Evolutionary conservation across 1,139 yeast genomes (phyloP), one percentile per base, ranked within the genome.

Genomic region (Debaryomycetaceae sp.): DNA sequence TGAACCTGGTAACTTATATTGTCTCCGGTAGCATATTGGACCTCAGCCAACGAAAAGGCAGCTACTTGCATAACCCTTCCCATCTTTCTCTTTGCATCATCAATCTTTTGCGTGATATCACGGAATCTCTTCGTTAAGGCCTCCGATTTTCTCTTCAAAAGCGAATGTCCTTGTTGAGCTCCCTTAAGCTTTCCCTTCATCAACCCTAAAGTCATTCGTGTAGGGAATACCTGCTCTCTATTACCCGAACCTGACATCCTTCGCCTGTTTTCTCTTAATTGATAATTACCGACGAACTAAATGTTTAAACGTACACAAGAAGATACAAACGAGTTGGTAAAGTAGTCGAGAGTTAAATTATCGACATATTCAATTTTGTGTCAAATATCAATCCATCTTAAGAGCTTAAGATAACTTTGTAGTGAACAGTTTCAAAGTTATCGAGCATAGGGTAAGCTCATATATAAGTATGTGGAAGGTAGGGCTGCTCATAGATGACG

Each of bases 61-160:
- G 98, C 98, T 0, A 95, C 87, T 62, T 92, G 98, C 98, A 92
- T 92, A 33, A 92, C 96, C 50, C 94, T 76, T 36, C 98, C 98
- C 98, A 92, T 92, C 72, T 91, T 92, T 52, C 92, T 80, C 67
- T 92, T 92, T 38, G 98, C 88, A 52, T 91, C 97, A 61, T 92
- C 96, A 58, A 92, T 92, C 61, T 96, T 73, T 59, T 79, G 86
- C 30, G 98, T 89, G 57, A 92, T 92, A 52, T 92, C 98, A 63
- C 98, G 81, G 68, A 92, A 92, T 56, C 98, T 75, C 62, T 91
- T 89, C 32, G 98, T 92, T 58, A 92, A 76, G 1, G 98, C 98
- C 65, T 92, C 98, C 4, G 97, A 88, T 65, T 92, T 92, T 65
- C 98, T 80, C 70, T 92, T 92, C 65, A 92, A 73, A 52, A 92